These are phyloP conservation scores for Artemisia tridentata DNA, from an alignment of 129 eudicot species.

Conservation along the genomic window DNA sequence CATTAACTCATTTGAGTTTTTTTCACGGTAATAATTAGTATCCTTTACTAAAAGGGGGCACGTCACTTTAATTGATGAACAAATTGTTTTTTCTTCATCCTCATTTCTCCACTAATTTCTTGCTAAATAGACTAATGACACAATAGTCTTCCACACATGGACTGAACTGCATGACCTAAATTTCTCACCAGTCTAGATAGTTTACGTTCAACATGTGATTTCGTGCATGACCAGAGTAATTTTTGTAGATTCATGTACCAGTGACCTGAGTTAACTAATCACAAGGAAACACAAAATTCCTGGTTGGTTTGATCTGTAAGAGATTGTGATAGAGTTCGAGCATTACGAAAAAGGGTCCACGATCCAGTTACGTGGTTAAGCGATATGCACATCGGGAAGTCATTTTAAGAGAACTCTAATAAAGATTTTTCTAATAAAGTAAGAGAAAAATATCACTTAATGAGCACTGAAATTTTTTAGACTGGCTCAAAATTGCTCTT, in stretches of 20 bases:
- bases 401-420: neutral
- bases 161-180: neutral
- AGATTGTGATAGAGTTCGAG: neutral
- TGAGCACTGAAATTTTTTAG: neutral
- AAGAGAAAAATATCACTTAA: neutral
- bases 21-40: neutral
- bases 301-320: neutral
- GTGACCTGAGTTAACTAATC: neutral
- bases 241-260: neutral
- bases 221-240: neutral
- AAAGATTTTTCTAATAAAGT: neutral
- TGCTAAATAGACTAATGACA: neutral
- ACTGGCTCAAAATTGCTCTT: slow-evolving; percentile 5
- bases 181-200: neutral
- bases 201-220: neutral
- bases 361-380: neutral
- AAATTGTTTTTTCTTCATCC: neutral
- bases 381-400: neutral
- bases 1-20: neutral
- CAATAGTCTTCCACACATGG: neutral
- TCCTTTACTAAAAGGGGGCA: neutral
- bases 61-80: neutral
- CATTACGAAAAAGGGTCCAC: neutral
- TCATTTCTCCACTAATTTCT: neutral
- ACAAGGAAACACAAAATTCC: neutral